Evolutionary conservation across 2,329 filamentous ascomycete species (phyloP), one percentile per base, ranked within the genome.

Genomic region (Fusarium sp.): DNA sequence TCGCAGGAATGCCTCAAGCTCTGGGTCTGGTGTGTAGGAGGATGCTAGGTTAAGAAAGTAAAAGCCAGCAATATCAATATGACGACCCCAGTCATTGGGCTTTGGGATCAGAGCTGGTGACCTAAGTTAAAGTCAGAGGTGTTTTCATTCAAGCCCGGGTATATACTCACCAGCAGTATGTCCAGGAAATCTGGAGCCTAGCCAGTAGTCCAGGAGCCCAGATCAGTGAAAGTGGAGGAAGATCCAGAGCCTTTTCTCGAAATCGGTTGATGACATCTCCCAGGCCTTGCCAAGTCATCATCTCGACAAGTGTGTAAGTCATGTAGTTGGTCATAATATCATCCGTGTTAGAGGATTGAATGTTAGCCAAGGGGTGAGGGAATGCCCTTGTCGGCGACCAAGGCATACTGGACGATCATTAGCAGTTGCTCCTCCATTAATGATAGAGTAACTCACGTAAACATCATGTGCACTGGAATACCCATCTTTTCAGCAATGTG

Each of bases 191-290:
- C 56, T 89, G 90, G 35, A 98, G 85, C 35, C 94, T 91, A 52
- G 90, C 91, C 16, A 97, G 85, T 80, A 97, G 89, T 5, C 93
- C 94, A 10, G 95, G 95, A 3, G 94, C 95, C 89, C 93, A 96
- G 58, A 97, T 92, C 9, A 94, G 85, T 70, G 93, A 95, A 48
- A 98, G 87, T 0, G 93, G 89, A 52, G 97, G 93, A 1, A 98
- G 85, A 30, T 93, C 92, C 1, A 97, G 87, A 16, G 89, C 90
- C 68, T 92, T 91, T 74, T 92, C 91, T 62, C 95, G 88, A 79
- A 98, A 98, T 13, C 92, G 89, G 80, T 98, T 98, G 80, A 98
- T 96, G 7, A 98, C 87, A 82, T 98, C 95, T 41, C 95, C 95
- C 5, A 98, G 85, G 0, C 95, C 95, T 83, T 98, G 95, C 95